Evolutionary conservation across 768 basidiomycete genomes (phyloP), one percentile per base, ranked within the genome.

Genomic region (Russula abietina): DNA sequence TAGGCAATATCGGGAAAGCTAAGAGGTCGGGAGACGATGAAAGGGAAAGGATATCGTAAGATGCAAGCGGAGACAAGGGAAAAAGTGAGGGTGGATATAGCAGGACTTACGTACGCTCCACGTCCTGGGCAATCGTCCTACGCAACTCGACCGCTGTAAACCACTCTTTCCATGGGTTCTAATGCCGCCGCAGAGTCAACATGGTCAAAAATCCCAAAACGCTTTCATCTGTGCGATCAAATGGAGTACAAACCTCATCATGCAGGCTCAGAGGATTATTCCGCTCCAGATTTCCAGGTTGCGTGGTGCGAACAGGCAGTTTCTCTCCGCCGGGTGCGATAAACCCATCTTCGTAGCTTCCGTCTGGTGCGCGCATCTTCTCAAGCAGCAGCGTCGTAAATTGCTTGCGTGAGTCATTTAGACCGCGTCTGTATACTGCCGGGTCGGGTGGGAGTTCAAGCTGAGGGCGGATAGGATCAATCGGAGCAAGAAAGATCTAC

Each of bases 101-200:
- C 9, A 32, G 30, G 51, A 78, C 91, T 74, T 74, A 94, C 87
- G 97, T 98, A 69, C 97, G 81, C 69, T 97, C 93, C 0, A 99
- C 97, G 71, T 99, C 97, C 74, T 97, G 93, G 43, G 84, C 75
- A 53, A 99, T 97, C 14, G 85, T 91, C 71, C 88, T 93, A 39
- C 94, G 81, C 43, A 98, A 77, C 62, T 98, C 97, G 19, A 94
- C 80, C 45, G 93, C 83, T 32, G 85, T 79, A 73, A 98, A 99
- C 92, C 93, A 98, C 52, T 85, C 83, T 68, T 85, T 89, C 97
- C 97, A 99, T 11, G 95, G 95, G 74, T 95, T 97, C 86, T 95
- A 49, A 3, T 65, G 54, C 9, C 60, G 59, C 28, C 43, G 45
- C 12, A 56, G 50, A 32, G 51, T 46, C 28, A 52, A 54, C 38